phyloP scores from a whole-genome alignment of 2,329 filamentous ascomycete species.

The Diaporthe australafricana region DNA sequence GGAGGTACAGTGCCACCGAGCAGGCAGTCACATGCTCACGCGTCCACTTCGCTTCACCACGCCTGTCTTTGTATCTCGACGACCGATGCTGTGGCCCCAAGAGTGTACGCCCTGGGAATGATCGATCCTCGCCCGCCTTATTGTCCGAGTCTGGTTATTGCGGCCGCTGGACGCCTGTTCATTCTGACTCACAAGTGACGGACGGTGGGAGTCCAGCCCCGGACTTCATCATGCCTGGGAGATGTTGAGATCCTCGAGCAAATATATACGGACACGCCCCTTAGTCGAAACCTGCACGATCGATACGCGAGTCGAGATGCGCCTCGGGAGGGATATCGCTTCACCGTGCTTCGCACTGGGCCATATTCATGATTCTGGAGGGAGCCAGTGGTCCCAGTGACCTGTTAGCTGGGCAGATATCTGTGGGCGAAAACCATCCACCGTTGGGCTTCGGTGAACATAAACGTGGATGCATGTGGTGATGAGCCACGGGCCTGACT shows the following conservation, averaged over 20 bases:
- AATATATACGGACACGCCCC: constrained; percentile 16
- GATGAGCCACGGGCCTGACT: not conserved
- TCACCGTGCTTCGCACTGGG: constrained; percentile 10
- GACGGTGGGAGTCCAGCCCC: not conserved
- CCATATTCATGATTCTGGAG: not conserved
- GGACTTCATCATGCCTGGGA: not conserved
- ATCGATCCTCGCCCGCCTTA: not conserved
- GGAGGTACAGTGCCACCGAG: not conserved
- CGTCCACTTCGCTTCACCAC: not conserved
- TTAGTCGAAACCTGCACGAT: not conserved
- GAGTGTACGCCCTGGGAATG: not conserved
- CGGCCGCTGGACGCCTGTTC: not conserved
- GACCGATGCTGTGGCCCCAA: too few species aligned
- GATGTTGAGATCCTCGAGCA: not conserved
- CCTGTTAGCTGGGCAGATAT: not conserved
- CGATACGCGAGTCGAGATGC: too few species aligned
- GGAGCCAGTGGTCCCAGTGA: not conserved
- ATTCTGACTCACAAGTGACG: constrained; percentile 6
- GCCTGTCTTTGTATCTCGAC: not conserved
- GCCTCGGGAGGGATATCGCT: not conserved
- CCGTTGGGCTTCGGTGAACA: not conserved
- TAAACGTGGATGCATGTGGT: not conserved
- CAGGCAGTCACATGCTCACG: constrained; percentile 29
- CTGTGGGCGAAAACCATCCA: not conserved
- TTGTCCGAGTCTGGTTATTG: not conserved